These are phyloP conservation scores for Eutypella sp. DNA, from an alignment of 2,329 filamentous ascomycete species.

Conservation along the genomic window DNA sequence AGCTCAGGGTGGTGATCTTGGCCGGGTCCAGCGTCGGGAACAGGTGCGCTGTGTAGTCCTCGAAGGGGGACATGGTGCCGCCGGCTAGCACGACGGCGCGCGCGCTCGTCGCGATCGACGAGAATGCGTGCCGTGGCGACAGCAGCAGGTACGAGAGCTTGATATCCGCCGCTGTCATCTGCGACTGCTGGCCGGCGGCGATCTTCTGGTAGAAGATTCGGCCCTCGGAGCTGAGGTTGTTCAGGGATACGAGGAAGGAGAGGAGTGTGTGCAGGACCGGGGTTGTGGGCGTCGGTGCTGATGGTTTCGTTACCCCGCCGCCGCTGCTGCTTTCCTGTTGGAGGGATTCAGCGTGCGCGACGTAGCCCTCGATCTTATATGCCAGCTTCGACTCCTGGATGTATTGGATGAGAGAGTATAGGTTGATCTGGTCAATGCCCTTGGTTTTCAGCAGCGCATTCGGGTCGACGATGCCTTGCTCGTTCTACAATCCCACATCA, in stretches of 20 bases:
- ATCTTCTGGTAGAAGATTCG: constrained; percentile 59
- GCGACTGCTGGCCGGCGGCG: constrained; percentile 11
- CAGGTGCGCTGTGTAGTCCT: constrained; percentile 80
- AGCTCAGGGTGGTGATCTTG: constrained; percentile 77
- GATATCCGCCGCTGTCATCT: constrained; percentile 36
- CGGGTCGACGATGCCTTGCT: constrained; percentile 65
- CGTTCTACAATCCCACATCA: constrained; percentile 29
- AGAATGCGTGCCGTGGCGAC: constrained; percentile 87
- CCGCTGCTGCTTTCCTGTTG: constrained; percentile 22
- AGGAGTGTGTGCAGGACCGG: constrained; percentile 52
- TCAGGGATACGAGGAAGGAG: constrained; percentile 71
- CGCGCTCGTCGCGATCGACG: constrained; percentile 77
- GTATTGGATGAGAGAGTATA: constrained; percentile 83
- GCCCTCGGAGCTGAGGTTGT: constrained; percentile 73
- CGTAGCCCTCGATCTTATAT: constrained; percentile 90
- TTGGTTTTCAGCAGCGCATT: constrained; percentile 74
- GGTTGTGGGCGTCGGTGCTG: constrained; percentile 34
- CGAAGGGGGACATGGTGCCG: constrained; percentile 96
- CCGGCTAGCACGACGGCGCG: constrained; percentile 86
- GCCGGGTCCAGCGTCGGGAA: constrained; percentile 66
- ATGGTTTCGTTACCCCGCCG: constrained; percentile 4
- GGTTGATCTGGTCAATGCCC: constrained; percentile 90
- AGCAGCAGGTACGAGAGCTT: constrained; percentile 80
- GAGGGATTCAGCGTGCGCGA: constrained; percentile 55
- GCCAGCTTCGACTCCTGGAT: constrained; percentile 89